These are phyloP conservation scores for Malus sieversii DNA, from an alignment of 306 rosid genomes.

Conservation along the genomic window DNA sequence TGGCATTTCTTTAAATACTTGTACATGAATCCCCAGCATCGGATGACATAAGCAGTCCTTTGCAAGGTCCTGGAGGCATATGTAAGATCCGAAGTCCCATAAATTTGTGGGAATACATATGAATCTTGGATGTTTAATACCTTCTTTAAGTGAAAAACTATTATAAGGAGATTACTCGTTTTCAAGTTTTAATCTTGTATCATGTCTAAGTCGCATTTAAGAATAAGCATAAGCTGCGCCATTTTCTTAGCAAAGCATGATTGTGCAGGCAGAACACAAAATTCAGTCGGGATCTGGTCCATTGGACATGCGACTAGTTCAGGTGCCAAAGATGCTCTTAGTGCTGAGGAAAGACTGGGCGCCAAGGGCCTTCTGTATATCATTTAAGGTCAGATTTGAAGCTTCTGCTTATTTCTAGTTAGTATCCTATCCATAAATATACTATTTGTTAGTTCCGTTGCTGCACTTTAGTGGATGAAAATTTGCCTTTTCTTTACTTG, in stretches of 20 bases:
- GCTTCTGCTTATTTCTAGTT: neutral
- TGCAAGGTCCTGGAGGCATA: neutral
- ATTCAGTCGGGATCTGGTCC: constrained; percentile 85
- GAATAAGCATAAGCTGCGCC: neutral
- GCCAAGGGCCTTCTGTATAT: constrained; percentile 72
- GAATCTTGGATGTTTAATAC: neutral
- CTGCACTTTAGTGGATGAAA: neutral
- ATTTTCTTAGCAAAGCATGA: neutral
- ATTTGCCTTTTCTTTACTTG: neutral
- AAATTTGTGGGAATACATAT: neutral
- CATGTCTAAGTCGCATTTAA: neutral
- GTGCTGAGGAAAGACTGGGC: constrained; percentile 72
- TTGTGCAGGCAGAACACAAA: constrained; percentile 77
- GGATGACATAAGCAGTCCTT: neutral
- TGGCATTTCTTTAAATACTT: neutral
- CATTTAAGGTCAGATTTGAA: constrained; percentile 68
- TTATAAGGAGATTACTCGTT: neutral
- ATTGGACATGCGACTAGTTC: constrained; percentile 77
- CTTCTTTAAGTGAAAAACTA: neutral
- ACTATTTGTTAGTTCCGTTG: neutral
- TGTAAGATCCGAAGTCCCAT: neutral
- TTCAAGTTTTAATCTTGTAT: neutral
- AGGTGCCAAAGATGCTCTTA: constrained; percentile 86
- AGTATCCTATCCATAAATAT: neutral
- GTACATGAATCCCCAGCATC: neutral